Base-by-base conservation (phyloP, 768 basidiomycete genomes). In the Coprinellus micaceus region DNA sequence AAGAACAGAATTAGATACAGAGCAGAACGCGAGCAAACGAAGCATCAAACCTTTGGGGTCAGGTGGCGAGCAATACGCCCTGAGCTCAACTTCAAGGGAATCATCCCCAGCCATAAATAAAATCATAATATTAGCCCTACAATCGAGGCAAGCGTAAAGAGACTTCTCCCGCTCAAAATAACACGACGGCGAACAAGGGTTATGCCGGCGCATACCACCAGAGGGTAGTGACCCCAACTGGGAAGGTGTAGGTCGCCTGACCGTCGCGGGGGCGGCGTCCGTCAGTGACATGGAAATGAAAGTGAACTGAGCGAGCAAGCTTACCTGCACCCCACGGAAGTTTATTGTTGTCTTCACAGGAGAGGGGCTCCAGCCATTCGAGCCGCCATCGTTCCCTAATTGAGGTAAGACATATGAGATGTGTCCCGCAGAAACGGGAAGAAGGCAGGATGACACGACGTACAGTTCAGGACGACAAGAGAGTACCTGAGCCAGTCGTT, bases 401-500 rank as follows among this genome's bases (percentile, higher is more conserved):
- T 21, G 9, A 58, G 60, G 60, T 41, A 19, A 9, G 17, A 26
- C n/a, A 2, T 10, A 19, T 54, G 56, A 21, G 25, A 1, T 11
- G 12, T 36, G 39, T n/a, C n/a, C n/a, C 1, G 30, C 29, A 22
- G 40, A 46, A 26, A 11, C 3, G 36, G 25, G 21, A 10, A 22
- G 22, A 36, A 25, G 46, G 33, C 39, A 29, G 15, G 25, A 24
- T 24, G 10, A 19, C 24, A 37, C 46, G 46, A 67, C 73, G 58
- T 65, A 83, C 84, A 85, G 67, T 91, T 90, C 59, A 91, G 60
- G 2, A 90, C 89, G 11, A 90, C 88, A 39, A 91, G 66, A 1
- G 84, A 84, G 67, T 89, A 89, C 39, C 85, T 77, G 24, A 74
- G 63, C 82, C 79, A 85, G 58, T 88, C 87, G 2, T 69, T 63